Conservation (phyloP, 2,329 filamentous ascomycete genomes). For the Apiospora hydei region DNA sequence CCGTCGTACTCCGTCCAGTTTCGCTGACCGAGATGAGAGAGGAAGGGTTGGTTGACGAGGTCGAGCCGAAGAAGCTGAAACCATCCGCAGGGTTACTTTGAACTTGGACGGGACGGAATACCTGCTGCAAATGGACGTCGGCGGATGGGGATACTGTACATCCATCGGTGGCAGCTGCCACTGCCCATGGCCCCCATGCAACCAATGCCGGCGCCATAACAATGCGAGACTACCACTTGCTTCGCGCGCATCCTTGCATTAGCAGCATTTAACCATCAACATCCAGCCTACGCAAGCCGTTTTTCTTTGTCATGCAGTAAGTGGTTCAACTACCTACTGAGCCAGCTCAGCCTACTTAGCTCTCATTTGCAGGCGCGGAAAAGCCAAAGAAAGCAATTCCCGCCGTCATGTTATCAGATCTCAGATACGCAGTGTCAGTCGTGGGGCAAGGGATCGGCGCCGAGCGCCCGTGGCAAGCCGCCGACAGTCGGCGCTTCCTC, state of each 20-base stretch:
- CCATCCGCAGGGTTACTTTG: neutral
- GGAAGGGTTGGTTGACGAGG: neutral
- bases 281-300: neutral
- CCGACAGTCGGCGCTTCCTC: neutral
- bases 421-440: conserved; percentile 3
- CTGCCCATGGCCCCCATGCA: neutral
- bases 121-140: neutral
- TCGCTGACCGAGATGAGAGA: neutral
- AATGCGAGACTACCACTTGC: neutral
- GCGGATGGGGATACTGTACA: neutral
- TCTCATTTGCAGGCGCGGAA: neutral
- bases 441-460: neutral
- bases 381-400: neutral
- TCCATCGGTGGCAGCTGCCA: neutral
- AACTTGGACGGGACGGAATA: neutral
- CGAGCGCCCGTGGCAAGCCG: neutral
- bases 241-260: conserved; percentile 3
- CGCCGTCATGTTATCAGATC: neutral
- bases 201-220: neutral
- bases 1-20: neutral
- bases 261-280: neutral
- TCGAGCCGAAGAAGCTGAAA: neutral
- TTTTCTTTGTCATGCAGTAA: neutral
- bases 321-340: neutral
- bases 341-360: neutral